These are phyloP conservation scores for Globisporangium emineosum DNA, from an alignment of 352 stramenopile species.

Conservation along the genomic window DNA sequence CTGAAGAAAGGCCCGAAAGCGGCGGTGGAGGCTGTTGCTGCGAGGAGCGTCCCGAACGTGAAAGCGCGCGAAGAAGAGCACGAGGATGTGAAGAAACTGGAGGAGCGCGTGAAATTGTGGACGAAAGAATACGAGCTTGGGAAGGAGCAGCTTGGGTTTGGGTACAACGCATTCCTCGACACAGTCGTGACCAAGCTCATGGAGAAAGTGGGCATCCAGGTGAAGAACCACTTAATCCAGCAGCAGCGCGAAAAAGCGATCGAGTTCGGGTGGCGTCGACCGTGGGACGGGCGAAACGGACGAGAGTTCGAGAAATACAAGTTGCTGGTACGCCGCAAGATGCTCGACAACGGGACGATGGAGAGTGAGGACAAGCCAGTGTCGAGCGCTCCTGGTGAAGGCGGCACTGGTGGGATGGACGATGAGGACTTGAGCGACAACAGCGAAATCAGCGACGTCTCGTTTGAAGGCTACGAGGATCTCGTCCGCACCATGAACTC, in stretches of 20 bases:
- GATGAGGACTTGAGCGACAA: slow-evolving; percentile 39
- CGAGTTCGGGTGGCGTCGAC: slow-evolving; percentile 48
- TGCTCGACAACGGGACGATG: slow-evolving; percentile 29
- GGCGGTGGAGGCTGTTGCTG: slow-evolving; percentile 6
- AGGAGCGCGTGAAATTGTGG: slow-evolving; percentile 39
- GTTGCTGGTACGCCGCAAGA: slow-evolving; percentile 34
- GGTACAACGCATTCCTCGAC: slow-evolving; percentile 53
- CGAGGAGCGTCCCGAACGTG: slow-evolving; percentile 32
- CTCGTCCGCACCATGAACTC: slow-evolving; percentile 31
- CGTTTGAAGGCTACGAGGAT: slow-evolving; percentile 62
- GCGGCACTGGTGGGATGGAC: slow-evolving; percentile 10
- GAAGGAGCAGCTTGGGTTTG: slow-evolving; percentile 43
- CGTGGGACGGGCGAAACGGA: slow-evolving; percentile 62
- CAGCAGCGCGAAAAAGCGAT: slow-evolving; percentile 67
- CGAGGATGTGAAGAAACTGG: slow-evolving; percentile 31
- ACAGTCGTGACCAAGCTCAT: slow-evolving; percentile 58
- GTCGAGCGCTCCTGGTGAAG: background rate
- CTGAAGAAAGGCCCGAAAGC: slow-evolving; percentile 12
- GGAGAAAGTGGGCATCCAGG: slow-evolving; percentile 42
- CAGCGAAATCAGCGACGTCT: slow-evolving; percentile 75
- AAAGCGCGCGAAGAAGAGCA: slow-evolving; percentile 34
- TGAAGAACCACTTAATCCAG: slow-evolving; percentile 47
- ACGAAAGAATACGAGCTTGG: slow-evolving; percentile 38
- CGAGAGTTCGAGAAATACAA: slow-evolving; percentile 65
- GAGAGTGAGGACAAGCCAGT: slow-evolving; percentile 18